Conservation (phyloP, 805 yeast species). For the Cyberlindnera mycetangii region DNA sequence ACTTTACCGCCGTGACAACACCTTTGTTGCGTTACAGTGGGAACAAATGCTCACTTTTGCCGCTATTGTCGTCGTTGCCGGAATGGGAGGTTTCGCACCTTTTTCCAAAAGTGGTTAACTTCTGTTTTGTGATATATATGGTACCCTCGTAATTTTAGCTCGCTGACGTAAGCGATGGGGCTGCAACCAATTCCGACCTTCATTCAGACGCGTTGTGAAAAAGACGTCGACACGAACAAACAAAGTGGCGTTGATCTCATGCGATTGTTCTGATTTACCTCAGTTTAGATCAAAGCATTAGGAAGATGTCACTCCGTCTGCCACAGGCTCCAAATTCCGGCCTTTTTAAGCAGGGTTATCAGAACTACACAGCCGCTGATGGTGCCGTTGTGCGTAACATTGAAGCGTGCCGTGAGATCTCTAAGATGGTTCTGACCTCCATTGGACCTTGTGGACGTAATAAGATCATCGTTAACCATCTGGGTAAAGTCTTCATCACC, state of each 20-base stretch:
- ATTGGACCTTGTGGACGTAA: conserved; percentile 98
- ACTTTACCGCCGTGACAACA: not conserved
- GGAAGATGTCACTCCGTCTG: conserved; percentile 78
- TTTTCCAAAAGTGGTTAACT: not conserved
- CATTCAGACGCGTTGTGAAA: conserved; percentile 4
- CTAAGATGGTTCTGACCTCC: conserved; percentile 87
- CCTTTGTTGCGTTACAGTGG: too few species aligned
- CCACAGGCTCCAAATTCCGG: conserved; percentile 94
- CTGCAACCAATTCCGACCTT: not conserved
- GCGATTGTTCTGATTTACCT: not conserved
- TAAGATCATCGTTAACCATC: conserved; percentile 87
- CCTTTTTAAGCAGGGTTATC: conserved; percentile 93
- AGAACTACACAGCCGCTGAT: conserved; percentile 80
- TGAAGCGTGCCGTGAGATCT: conserved; percentile 90
- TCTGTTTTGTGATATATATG: not conserved
- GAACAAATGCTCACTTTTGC: not conserved
- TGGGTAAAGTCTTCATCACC: conserved; percentile 84
- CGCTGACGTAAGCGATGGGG: not conserved
- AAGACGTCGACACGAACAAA: conserved; percentile 3
- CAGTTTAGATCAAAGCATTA: not conserved
- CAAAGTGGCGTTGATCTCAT: conserved; percentile 4
- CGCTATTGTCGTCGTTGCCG: not conserved
- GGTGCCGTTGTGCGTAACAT: conserved; percentile 93
- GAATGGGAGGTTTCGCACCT: conserved; percentile 1
- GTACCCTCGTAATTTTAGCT: conserved; percentile 1